phyloP scores from a whole-genome alignment of 306 rosid species.

The Begonia loranthoides region DNA sequence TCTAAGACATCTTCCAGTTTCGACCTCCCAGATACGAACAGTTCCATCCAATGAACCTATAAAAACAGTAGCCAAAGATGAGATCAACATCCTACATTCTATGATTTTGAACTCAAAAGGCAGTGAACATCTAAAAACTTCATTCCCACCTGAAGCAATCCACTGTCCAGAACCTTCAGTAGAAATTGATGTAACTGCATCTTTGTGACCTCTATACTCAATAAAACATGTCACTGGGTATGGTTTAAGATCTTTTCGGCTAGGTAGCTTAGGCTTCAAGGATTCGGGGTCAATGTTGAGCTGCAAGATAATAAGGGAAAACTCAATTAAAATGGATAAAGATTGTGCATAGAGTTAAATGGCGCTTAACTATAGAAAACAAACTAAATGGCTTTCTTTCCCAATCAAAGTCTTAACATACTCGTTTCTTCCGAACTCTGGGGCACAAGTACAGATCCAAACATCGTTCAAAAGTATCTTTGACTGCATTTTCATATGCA shows the following conservation, averaged over 20 bases:
- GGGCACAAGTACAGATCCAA: slow-evolving; percentile 87
- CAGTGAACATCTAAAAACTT: slow-evolving; percentile 7
- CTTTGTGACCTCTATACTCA: slow-evolving; percentile 81
- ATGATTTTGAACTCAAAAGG: slow-evolving; percentile 3
- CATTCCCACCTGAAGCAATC: slow-evolving; percentile 86
- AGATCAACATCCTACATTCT: slow-evolving; percentile 4
- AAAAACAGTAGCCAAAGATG: slow-evolving; percentile 14
- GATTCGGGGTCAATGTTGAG: slow-evolving; percentile 83
- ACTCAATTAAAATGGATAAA: too few species aligned
- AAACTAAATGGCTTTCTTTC: not conserved
- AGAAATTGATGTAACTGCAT: slow-evolving; percentile 71
- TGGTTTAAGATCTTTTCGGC: slow-evolving; percentile 76
- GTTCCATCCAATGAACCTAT: slow-evolving; percentile 88
- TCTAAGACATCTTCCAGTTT: slow-evolving; percentile 78
- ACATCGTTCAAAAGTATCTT: slow-evolving; percentile 73
- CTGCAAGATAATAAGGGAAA: slow-evolving; percentile 24
- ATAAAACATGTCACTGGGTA: slow-evolving; percentile 63
- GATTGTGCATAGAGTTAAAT: too few species aligned
- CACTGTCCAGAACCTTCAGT: slow-evolving; percentile 77
- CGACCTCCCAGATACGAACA: slow-evolving; percentile 88
- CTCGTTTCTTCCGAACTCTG: slow-evolving; percentile 78
- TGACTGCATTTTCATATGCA: slow-evolving; percentile 72
- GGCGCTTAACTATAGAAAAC: too few species aligned
- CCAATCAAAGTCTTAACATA: slow-evolving; percentile 26
- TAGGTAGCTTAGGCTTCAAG: slow-evolving; percentile 87